phyloP scores from a whole-genome alignment of 768 basidiomycete genomes.

The Mycena vitilis region DNA sequence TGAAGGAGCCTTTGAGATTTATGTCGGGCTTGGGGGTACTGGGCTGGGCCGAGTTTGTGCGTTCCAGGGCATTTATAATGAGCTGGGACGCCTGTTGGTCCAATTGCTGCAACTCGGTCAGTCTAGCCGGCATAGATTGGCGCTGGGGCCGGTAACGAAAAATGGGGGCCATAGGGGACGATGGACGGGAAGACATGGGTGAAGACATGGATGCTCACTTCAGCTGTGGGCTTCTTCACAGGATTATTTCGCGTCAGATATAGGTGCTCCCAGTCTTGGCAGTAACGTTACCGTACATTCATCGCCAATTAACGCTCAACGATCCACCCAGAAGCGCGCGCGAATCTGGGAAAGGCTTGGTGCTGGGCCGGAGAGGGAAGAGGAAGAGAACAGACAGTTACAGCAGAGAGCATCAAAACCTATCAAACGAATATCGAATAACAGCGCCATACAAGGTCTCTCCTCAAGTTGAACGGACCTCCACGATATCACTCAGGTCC shows the following conservation, averaged over 20 bases:
- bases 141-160: slow-evolving; percentile 24
- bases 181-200: slow-evolving; percentile 2
- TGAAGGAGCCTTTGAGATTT: slow-evolving; percentile 55
- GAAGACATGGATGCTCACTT: slow-evolving; percentile 34
- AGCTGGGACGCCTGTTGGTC: slow-evolving; percentile 60
- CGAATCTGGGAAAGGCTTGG: too few species aligned
- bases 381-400: too few species aligned
- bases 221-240: slow-evolving; percentile 27
- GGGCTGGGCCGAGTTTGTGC: slow-evolving; percentile 49
- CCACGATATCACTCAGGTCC: too few species aligned
- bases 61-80: slow-evolving; percentile 64
- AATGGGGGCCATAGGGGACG: slow-evolving; percentile 12
- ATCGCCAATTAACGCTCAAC: background rate
- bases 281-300: slow-evolving; percentile 31
- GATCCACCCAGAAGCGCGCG: too few species aligned
- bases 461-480: too few species aligned
- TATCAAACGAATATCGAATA: too few species aligned
- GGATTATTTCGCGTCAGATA: slow-evolving; percentile 22
- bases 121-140: slow-evolving; percentile 18
- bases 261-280: slow-evolving; percentile 22
- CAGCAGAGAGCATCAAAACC: too few species aligned
- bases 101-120: slow-evolving; percentile 48
- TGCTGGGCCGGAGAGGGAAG: too few species aligned
- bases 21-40: slow-evolving; percentile 52
- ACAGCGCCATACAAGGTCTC: too few species aligned